A percentile compares a stretch with the other conserved stretches of the same genome.
phyloP scores from a whole-genome alignment of 2,329 filamentous ascomycete species.

The Salinomyces thailandicus region DNA sequence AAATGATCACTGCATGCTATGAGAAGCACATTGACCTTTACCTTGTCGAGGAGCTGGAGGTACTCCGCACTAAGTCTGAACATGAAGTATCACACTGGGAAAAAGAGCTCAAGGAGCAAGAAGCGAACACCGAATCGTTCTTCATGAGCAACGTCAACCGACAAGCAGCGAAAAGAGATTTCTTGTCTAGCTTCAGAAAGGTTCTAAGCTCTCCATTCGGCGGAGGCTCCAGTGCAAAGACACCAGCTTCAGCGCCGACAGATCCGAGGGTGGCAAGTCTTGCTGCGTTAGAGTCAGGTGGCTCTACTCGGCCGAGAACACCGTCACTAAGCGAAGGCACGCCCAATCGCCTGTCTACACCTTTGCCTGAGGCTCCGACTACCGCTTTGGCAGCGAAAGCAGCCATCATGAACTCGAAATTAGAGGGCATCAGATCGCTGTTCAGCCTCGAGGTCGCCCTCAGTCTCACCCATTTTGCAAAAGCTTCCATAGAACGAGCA shows the following conservation, averaged over 20 bases:
- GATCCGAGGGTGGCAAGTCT: conserved; percentile 14
- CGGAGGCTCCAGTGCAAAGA: conserved; percentile 15
- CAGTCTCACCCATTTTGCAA: conserved; percentile 77
- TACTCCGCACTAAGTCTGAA: conserved; percentile 68
- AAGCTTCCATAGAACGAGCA: conserved; percentile 74
- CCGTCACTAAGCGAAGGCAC: conserved; percentile 18
- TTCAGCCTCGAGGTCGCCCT: conserved; percentile 96
- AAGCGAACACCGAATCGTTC: conserved; percentile 81
- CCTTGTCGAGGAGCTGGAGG: conserved; percentile 79
- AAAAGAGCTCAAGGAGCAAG: conserved; percentile 80
- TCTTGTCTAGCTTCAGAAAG: conserved; percentile 92
- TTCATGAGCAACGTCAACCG: conserved; percentile 93
- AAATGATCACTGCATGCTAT: conserved; percentile 62
- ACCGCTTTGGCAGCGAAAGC: conserved; percentile 92
- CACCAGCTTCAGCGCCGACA: conserved; percentile 6
- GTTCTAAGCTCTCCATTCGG: conserved; percentile 55
- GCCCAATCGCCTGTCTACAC: conserved; percentile 25
- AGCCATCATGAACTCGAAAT: conserved; percentile 87
- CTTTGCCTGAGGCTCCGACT: conserved; percentile 57
- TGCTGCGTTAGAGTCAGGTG: conserved; percentile 12
- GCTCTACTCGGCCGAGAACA: conserved; percentile 17
- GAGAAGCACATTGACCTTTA: conserved; percentile 93
- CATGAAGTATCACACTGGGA: conserved; percentile 77
- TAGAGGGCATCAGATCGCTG: conserved; percentile 88
- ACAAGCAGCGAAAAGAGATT: conserved; percentile 92